Evolutionary conservation across 1,284 basidiomycete species (phyloP), one percentile per base, ranked within the genome.

Genomic region (Puccinia novopanici): DNA sequence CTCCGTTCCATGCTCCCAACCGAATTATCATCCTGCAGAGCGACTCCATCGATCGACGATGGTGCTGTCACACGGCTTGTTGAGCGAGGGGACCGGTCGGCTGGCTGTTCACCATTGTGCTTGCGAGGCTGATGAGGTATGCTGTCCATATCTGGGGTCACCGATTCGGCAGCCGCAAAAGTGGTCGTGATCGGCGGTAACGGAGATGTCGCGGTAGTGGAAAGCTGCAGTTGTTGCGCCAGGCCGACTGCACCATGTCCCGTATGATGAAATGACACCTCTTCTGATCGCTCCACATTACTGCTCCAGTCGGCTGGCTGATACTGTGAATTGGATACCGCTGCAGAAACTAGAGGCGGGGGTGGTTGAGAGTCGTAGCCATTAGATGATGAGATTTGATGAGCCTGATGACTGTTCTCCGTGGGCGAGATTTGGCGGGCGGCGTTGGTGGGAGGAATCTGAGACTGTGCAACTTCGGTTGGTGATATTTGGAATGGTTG

Each of bases 131-230:
- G 37, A 17, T 34, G 61, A 40, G 34, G 30, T 19, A 37, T 12
- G 30, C 17, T 63, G 59, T 40, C 59, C 30, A 19, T 2, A 10
- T 65, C 61, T 65, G 34, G 34, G 19, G 19, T 5, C 19, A 10
- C n/a, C 22, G 61, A 40, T 65, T 65, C 61, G 19, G 61, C 61
- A 0, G 61, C 37, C 3, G 61, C 61, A 22, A 65, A 37, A 2
- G 61, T 65, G 40, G 61, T 65, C 37, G 61, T 65, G 61, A 65
- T 65, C 61, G 61, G 61, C 6, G 61, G 61, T 24, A 65, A 42
- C 61, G 61, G 10, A 0, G 27, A 34, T 19, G 34, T 63, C 15
- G 59, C 22, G 17, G 19, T 24, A 8, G 54, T 22, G 9, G 54
- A 19, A 9, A 55, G 17, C 54, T 55, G 54, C 22, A 55, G 15